These are phyloP conservation scores for Alternaria sp. DNA, from an alignment of 2,329 filamentous ascomycete species.

Conservation along the genomic window DNA sequence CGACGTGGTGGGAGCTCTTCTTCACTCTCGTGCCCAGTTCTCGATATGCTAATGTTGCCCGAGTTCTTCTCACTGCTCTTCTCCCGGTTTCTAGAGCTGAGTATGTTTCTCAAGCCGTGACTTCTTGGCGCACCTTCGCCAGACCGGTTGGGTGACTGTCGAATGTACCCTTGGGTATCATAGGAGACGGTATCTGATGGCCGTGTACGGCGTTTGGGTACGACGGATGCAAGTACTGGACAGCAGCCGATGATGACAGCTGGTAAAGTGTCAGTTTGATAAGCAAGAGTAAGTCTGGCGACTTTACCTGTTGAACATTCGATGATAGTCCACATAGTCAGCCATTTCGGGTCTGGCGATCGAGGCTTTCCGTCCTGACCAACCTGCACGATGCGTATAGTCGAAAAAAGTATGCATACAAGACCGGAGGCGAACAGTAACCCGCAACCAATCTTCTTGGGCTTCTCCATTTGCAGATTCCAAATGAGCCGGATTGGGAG, in stretches of 20 bases:
- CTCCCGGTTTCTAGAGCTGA: constrained; percentile 12
- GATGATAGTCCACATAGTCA: constrained; percentile 50
- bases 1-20: constrained; percentile 21
- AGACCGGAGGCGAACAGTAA: constrained; percentile 36
- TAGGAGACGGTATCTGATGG: constrained; percentile 7
- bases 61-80: constrained; percentile 11
- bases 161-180: constrained; percentile 24
- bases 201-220: constrained; percentile 14
- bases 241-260: constrained; percentile 40
- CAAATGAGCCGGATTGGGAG: constrained; percentile 50
- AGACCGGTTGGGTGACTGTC: constrained; percentile 16
- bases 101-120: constrained; percentile 17
- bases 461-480: constrained; percentile 46
- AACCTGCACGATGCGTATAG: constrained; percentile 45
- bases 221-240: constrained; percentile 27
- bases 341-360: constrained; percentile 46
- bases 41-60: constrained; percentile 10
- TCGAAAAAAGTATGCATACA: constrained; percentile 37
- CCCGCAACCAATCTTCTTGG: constrained; percentile 46
- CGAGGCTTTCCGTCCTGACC: constrained; percentile 35
- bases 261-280: constrained; percentile 8
- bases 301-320: constrained; percentile 47
- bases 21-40: constrained; percentile 14
- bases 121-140: not conserved
- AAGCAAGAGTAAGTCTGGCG: not conserved